A percentile compares a stretch with the other conserved stretches of the same genome.
Evolutionary conservation across 331 rosid species (phyloP).

Genomic region (Ulmus americana): DNA sequence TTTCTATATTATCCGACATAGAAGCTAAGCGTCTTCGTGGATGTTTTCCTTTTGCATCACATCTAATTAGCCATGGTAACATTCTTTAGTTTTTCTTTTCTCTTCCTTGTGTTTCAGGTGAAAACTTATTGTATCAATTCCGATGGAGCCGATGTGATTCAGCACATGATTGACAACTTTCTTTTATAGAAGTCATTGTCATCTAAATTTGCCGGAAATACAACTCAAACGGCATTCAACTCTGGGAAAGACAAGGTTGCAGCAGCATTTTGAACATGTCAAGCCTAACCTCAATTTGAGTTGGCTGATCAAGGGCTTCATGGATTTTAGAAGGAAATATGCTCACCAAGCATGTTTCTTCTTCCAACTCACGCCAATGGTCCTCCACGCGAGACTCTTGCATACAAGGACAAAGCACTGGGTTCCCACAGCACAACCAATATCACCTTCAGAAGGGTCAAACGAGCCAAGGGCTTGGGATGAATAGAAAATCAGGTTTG

Average conservation of each 20-base stretch:
- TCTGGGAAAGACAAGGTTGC: background rate
- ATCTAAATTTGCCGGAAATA: constrained; percentile 10
- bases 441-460: background rate
- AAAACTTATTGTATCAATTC: constrained; percentile 39
- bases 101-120: constrained; percentile 45
- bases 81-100: constrained; percentile 5
- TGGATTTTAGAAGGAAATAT: background rate
- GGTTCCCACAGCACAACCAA: background rate
- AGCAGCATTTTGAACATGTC: background rate
- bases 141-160: constrained; percentile 74
- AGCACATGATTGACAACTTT: constrained; percentile 78
- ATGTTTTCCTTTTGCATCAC: background rate
- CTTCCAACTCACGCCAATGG: background rate
- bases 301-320: background rate
- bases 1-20: background rate
- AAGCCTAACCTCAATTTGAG: background rate
- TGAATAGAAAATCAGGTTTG: background rate
- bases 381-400: background rate
- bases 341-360: background rate
- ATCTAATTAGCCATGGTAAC: background rate
- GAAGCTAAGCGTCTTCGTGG: background rate
- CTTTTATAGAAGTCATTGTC: constrained; percentile 21
- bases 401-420: background rate
- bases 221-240: constrained; percentile 2
- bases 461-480: background rate